Evolutionary conservation across 768 basidiomycete species (phyloP).

Genomic region (Phylloporus sp.): DNA sequence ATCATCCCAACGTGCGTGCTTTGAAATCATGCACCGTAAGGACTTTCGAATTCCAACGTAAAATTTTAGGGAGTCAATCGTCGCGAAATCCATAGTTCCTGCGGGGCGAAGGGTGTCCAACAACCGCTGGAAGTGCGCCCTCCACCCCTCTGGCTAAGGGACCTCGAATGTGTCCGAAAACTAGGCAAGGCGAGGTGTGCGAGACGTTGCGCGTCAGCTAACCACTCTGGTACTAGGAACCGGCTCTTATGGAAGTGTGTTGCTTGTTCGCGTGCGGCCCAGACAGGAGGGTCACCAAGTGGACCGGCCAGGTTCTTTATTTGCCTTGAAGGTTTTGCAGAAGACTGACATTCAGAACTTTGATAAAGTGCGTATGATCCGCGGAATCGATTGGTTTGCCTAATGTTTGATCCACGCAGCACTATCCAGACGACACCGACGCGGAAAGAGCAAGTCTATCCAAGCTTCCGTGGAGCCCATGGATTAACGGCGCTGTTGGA

Average conservation of each 20-base stretch:
- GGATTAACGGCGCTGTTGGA: conserved; percentile 43
- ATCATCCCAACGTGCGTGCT: conserved; percentile 4
- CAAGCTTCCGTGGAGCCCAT: conserved; percentile 49
- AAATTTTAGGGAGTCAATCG: conserved; percentile 13
- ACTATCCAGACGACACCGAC: conserved; percentile 30
- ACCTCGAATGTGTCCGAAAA: conserved; percentile 39
- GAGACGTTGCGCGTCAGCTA: neutral
- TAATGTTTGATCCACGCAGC: conserved; percentile 14
- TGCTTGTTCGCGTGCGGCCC: conserved; percentile 36
- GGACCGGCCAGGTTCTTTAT: conserved; percentile 35
- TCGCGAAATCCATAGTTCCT: conserved; percentile 8
- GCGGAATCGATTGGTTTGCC: neutral
- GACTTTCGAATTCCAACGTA: neutral
- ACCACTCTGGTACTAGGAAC: conserved; percentile 31
- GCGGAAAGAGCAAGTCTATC: conserved; percentile 40
- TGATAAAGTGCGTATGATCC: conserved; percentile 25
- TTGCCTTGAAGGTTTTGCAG: conserved; percentile 43
- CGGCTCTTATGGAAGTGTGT: conserved; percentile 39
- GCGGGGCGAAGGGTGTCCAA: conserved; percentile 13
- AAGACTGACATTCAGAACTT: conserved; percentile 32
- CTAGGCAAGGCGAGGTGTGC: conserved; percentile 30
- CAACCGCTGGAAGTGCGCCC: conserved; percentile 35
- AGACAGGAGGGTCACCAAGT: conserved; percentile 25
- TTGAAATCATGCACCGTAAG: neutral
- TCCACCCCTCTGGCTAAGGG: conserved; percentile 31